A percentile compares a stretch with the other conserved stretches of the same genome.
These are phyloP conservation scores for Protomyces inouyei DNA, from an alignment of 1,139 yeast genomes.

Conservation along the genomic window DNA sequence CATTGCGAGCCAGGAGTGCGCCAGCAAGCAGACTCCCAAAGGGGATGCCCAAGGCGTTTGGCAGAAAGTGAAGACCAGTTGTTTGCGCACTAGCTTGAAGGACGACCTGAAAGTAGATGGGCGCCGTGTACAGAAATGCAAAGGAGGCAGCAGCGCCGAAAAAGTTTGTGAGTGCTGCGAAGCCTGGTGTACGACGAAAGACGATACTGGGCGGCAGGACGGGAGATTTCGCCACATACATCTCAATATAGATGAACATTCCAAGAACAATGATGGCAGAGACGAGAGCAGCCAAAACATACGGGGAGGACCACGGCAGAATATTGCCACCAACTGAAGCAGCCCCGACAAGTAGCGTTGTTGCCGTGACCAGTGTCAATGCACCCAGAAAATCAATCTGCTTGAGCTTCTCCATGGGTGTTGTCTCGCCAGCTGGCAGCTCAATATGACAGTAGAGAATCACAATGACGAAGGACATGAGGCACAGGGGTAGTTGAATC, in stretches of 20 bases:
- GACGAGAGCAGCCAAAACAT: constrained; percentile 39
- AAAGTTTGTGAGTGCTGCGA: constrained; percentile 47
- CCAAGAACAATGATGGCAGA: constrained; percentile 37
- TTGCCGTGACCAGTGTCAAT: constrained; percentile 51
- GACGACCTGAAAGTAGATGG: constrained; percentile 34
- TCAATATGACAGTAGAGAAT: constrained; percentile 29
- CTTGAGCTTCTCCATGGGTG: constrained; percentile 29
- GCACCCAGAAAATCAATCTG: constrained; percentile 75
- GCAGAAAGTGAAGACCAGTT: constrained; percentile 34
- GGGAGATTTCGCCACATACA: constrained; percentile 57
- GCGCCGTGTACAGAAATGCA: constrained; percentile 58
- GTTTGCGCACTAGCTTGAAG: constrained; percentile 30
- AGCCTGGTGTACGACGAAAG: constrained; percentile 27
- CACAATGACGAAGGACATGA: constrained; percentile 42
- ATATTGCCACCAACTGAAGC: constrained; percentile 62
- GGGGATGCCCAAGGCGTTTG: constrained; percentile 33
- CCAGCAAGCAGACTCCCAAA: constrained; percentile 33
- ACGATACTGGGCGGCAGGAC: constrained; percentile 39
- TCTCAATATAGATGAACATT: constrained; percentile 51
- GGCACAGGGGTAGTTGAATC: constrained; percentile 61
- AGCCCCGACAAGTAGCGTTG: constrained; percentile 55
- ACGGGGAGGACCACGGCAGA: constrained; percentile 43
- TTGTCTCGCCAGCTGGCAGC: constrained; percentile 12
- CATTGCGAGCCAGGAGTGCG: constrained; percentile 47
- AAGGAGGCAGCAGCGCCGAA: constrained; percentile 56